Percentiles rank a stretch among this genome's conserved stretches.
These are phyloP conservation scores for Mucor ambiguus DNA, from an alignment of 371 early-diverging fungal genomes.

Conservation along the genomic window DNA sequence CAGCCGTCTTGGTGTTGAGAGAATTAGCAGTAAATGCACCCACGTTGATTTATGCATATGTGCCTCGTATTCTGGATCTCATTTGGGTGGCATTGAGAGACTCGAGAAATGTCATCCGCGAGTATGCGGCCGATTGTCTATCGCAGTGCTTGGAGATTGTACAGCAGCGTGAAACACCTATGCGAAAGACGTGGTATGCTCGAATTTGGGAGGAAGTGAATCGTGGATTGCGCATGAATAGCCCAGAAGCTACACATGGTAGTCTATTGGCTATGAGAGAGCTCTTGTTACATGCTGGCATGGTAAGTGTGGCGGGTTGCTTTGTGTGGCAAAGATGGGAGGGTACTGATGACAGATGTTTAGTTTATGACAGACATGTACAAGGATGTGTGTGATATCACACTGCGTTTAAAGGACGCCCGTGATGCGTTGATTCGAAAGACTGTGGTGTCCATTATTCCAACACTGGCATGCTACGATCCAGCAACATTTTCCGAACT, in stretches of 20 bases:
- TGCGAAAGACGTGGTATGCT: slow-evolving; percentile 73
- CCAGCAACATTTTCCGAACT: slow-evolving; percentile 74
- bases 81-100: slow-evolving; percentile 92
- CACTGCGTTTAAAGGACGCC: slow-evolving; percentile 80
- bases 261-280: slow-evolving; percentile 83
- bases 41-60: slow-evolving; percentile 83
- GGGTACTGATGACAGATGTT: neutral
- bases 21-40: slow-evolving; percentile 86
- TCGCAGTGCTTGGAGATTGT: slow-evolving; percentile 84
- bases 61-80: slow-evolving; percentile 83
- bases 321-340: too few relatives aligned
- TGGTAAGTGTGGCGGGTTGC: slow-evolving; percentile 50
- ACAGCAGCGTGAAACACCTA: slow-evolving; percentile 77
- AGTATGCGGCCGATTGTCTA: slow-evolving; percentile 88
- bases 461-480: slow-evolving; percentile 84
- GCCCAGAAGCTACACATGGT: slow-evolving; percentile 88
- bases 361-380: slow-evolving; percentile 89
- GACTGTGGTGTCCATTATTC: slow-evolving; percentile 85
- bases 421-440: slow-evolving; percentile 81
- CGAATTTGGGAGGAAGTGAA: slow-evolving; percentile 87
- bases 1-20: slow-evolving; percentile 86
- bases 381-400: slow-evolving; percentile 75
- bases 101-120: slow-evolving; percentile 77
- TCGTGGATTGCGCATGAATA: slow-evolving; percentile 71
- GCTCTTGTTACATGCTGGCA: slow-evolving; percentile 81